Conservation (phyloP, 495 filamentous ascomycete species). For the Annulohypoxylon bovei region DNA sequence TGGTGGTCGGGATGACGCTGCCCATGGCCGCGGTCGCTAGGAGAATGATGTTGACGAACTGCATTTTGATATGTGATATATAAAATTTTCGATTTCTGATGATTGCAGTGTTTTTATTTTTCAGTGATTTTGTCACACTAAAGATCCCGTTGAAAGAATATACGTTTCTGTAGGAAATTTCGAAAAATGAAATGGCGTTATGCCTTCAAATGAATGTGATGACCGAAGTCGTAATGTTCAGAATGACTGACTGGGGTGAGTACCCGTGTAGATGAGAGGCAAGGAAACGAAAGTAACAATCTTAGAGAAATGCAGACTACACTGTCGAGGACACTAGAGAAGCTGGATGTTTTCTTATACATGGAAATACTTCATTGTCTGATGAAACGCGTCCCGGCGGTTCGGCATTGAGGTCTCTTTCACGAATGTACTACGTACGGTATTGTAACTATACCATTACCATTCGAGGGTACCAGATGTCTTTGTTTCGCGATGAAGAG, state of each 20-base stretch:
- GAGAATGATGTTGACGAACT: constrained; percentile 32
- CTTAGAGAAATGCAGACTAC: background rate
- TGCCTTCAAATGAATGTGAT: constrained; percentile 32
- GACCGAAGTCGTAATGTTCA: constrained; percentile 30
- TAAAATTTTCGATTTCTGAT: background rate
- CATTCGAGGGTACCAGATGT: background rate
- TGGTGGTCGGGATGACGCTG: constrained; percentile 29
- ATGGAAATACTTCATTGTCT: constrained; percentile 6
- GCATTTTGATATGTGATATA: constrained; percentile 22
- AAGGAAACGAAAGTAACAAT: constrained; percentile 21
- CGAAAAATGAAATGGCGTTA: background rate
- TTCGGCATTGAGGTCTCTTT: constrained; percentile 13
- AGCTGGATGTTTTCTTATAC: constrained; percentile 16
- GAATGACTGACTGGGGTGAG: constrained; percentile 33
- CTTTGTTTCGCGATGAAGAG: constrained; percentile 2
- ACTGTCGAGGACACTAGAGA: background rate
- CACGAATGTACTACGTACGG: background rate
- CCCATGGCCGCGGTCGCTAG: constrained; percentile 23
- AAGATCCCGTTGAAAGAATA: background rate
- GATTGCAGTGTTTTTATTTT: background rate
- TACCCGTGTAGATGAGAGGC: constrained; percentile 20
- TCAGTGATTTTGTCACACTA: background rate
- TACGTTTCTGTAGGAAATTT: background rate
- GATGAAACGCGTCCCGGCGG: background rate
- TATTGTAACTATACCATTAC: background rate